These are phyloP conservation scores for Dacryopinax spathularia DNA, from an alignment of 768 basidiomycete genomes.

Conservation along the genomic window DNA sequence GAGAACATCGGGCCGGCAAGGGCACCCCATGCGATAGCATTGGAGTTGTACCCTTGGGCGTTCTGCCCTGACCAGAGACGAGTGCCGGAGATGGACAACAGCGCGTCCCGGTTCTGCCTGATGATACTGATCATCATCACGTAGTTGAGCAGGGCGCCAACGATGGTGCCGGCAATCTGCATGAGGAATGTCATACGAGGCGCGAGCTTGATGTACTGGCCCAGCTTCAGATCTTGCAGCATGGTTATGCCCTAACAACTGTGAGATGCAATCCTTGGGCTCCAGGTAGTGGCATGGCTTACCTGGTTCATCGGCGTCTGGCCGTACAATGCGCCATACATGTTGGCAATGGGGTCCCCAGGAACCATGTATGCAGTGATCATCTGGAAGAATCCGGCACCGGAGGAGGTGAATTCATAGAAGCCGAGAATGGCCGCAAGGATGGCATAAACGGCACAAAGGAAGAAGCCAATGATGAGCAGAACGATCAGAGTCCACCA, in stretches of 20 bases:
- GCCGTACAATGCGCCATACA: conserved; percentile 14
- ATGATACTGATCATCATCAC: conserved; percentile 29
- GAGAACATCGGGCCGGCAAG: conserved; percentile 25
- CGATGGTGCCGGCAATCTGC: conserved; percentile 15
- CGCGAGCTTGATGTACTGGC: conserved; percentile 18
- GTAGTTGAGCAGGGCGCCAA: conserved; percentile 18
- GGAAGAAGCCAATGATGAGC: conserved; percentile 12
- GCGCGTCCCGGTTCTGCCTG: conserved; percentile 11
- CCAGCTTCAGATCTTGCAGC: conserved; percentile 18
- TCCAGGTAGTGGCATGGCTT: conserved; percentile 17
- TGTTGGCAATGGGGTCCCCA: conserved; percentile 14
- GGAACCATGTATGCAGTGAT: conserved; percentile 13
- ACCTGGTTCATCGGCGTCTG: conserved; percentile 1
- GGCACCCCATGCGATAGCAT: conserved; percentile 30
- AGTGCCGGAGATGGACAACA: conserved; percentile 15
- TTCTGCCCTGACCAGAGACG: conserved; percentile 20
- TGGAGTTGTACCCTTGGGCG: conserved; percentile 19
- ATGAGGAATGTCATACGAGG: conserved; percentile 16
- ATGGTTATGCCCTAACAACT: conserved; percentile 14
- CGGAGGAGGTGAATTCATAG: conserved; percentile 10
- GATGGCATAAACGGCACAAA: conserved; percentile 8
- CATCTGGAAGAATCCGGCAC: conserved; percentile 16
- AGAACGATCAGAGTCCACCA: conserved; percentile 18
- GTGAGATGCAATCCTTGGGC: conserved; percentile 12
- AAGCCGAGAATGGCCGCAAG: conserved; percentile 10